These are phyloP conservation scores for Colletotrichum aenigma DNA, from an alignment of 2,329 filamentous ascomycete genomes.

Conservation along the genomic window DNA sequence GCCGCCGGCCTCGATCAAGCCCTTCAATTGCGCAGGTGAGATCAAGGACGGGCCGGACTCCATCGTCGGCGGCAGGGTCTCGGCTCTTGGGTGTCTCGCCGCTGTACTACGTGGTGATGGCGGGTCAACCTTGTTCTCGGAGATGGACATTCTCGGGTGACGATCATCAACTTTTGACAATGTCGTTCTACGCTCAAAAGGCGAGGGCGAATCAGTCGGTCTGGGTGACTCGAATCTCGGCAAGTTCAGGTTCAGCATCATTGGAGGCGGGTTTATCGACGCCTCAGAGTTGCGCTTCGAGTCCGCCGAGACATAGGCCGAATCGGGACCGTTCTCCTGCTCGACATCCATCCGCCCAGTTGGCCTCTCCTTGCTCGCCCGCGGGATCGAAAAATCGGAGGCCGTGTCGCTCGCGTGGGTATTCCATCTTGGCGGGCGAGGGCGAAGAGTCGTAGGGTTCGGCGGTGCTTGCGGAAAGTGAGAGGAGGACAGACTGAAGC, in stretches of 20 bases:
- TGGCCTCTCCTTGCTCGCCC: neutral
- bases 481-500: slow-evolving; percentile 52
- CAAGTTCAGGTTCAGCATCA: slow-evolving; percentile 34
- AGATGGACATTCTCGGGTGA: slow-evolving; percentile 60
- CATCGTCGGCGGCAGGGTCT: slow-evolving; percentile 56
- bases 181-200: slow-evolving; percentile 35
- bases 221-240: slow-evolving; percentile 47
- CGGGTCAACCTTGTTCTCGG: slow-evolving; percentile 49
- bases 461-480: slow-evolving; percentile 46
- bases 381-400: slow-evolving; percentile 30
- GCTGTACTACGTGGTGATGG: slow-evolving; percentile 30
- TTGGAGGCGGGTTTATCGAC: slow-evolving; percentile 45
- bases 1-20: slow-evolving; percentile 52
- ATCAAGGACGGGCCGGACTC: slow-evolving; percentile 58
- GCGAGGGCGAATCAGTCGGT: slow-evolving; percentile 33
- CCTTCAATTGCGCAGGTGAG: slow-evolving; percentile 55
- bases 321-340: slow-evolving; percentile 52
- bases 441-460: slow-evolving; percentile 37
- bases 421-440: slow-evolving; percentile 50
- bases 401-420: slow-evolving; percentile 51
- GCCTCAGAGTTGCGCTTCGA: slow-evolving; percentile 58
- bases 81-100: slow-evolving; percentile 39
- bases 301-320: slow-evolving; percentile 58
- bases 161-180: slow-evolving; percentile 52
- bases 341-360: slow-evolving; percentile 47